A percentile compares a stretch with the other conserved stretches of the same genome.
phyloP scores from a whole-genome alignment of 805 yeast species.

The Sugiyamaella americana region DNA sequence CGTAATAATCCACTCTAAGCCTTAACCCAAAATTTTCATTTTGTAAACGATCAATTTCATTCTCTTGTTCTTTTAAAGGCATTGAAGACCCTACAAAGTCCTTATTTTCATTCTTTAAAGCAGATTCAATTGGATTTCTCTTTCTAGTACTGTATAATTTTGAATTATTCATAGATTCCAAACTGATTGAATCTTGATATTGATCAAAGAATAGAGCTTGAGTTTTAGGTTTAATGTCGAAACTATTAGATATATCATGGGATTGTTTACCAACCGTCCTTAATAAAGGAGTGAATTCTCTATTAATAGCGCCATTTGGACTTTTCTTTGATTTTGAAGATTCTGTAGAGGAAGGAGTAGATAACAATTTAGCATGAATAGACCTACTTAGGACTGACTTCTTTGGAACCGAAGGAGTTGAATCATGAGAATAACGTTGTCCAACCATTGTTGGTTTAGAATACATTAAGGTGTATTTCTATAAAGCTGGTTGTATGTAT shows the following conservation, averaged over 20 bases:
- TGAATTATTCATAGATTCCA: constrained; percentile 9
- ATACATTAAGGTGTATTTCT: too few relatives aligned
- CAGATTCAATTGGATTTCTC: neutral
- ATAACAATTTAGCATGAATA: constrained; percentile 5
- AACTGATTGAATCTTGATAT: constrained; percentile 11
- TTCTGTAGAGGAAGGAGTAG: constrained; percentile 9
- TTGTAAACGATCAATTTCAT: constrained; percentile 15
- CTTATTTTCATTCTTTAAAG: neutral
- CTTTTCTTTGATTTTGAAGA: constrained; percentile 1
- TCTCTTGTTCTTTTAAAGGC: constrained; percentile 23
- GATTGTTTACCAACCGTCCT: constrained; percentile 12
- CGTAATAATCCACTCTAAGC: constrained; percentile 17
- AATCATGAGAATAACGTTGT: neutral
- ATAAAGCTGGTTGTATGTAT: too few relatives aligned
- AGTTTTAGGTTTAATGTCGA: neutral
- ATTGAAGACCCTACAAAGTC: constrained; percentile 5
- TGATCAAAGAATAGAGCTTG: constrained; percentile 9
- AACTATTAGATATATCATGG: constrained; percentile 1
- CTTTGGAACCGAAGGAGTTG: constrained; percentile 3
- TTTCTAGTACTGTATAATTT: neutral
- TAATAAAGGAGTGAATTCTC: constrained; percentile 18
- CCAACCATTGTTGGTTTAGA: neutral
- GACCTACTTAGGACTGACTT: neutral
- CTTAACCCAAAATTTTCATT: constrained; percentile 20
- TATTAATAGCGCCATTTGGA: neutral